Conservation (phyloP, 2,329 filamentous ascomycete species). For the Arthroderma sp. region DNA sequence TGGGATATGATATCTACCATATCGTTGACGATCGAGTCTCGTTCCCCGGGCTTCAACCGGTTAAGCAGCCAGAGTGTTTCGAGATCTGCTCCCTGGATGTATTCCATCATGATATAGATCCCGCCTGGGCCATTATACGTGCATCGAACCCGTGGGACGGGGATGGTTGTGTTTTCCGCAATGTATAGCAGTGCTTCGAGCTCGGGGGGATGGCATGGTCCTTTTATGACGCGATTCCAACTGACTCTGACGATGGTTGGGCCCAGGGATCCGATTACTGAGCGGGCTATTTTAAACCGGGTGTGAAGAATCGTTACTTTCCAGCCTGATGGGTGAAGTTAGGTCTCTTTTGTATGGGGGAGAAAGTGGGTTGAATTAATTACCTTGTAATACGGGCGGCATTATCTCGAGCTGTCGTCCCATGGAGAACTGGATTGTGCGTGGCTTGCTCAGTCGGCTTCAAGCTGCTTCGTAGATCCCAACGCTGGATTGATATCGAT, state of each 20-base stretch:
- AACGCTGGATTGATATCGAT: no score
- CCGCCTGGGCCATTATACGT: constrained; percentile 8
- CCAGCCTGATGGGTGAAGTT: constrained; percentile 4
- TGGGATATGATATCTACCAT: constrained; percentile 9
- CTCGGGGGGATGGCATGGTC: constrained; percentile 9
- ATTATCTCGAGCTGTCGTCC: not conserved
- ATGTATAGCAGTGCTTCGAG: constrained; percentile 11
- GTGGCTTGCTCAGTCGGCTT: no score
- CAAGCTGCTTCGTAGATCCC: no score
- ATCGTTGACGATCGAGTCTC: constrained; percentile 8
- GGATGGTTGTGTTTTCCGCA: constrained; percentile 9
- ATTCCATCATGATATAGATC: constrained; percentile 9
- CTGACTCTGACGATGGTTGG: constrained; percentile 8
- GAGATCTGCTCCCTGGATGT: constrained; percentile 7
- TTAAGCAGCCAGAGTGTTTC: constrained; percentile 9
- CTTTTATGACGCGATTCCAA: constrained; percentile 8
- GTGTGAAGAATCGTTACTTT: constrained; percentile 9
- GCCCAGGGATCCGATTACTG: constrained; percentile 10
- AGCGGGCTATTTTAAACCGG: constrained; percentile 9
- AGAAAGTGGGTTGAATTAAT: not conserved
- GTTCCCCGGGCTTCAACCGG: constrained; percentile 8
- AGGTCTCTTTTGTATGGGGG: not conserved
- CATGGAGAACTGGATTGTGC: no score
- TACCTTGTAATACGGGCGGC: not conserved
- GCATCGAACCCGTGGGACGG: constrained; percentile 9